Conservation (phyloP, 2,329 filamentous ascomycete genomes). For the Aschersonia sp. region DNA sequence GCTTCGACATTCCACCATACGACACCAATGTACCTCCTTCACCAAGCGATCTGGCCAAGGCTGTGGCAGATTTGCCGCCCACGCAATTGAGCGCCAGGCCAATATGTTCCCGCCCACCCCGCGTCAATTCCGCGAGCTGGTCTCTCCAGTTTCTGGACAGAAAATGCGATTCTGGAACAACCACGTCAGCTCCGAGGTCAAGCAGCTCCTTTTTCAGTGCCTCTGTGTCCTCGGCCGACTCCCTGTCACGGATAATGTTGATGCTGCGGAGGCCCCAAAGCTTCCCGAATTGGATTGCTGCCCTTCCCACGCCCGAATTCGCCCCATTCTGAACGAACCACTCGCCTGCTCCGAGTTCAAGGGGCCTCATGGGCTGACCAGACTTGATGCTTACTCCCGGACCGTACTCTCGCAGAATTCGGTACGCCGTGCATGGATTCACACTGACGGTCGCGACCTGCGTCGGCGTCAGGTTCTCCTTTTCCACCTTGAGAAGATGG, state of each 20-base stretch:
- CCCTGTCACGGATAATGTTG: conserved; percentile 70
- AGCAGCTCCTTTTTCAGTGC: conserved; percentile 36
- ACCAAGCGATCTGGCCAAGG: conserved; percentile 61
- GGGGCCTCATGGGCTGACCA: conserved; percentile 28
- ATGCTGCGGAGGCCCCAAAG: conserved; percentile 85
- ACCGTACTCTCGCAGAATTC: conserved; percentile 76
- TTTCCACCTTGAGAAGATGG: conserved; percentile 55
- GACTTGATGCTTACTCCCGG: conserved; percentile 28
- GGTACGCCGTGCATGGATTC: conserved; percentile 89
- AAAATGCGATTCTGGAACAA: conserved; percentile 42
- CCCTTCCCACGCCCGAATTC: conserved; percentile 82
- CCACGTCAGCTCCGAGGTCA: conserved; percentile 40
- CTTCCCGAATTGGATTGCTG: conserved; percentile 74
- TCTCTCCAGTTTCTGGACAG: conserved; percentile 45
- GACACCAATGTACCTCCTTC: conserved; percentile 67
- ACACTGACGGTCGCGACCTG: conserved; percentile 83
- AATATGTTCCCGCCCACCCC: conserved; percentile 56
- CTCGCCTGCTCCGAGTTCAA: conserved; percentile 42
- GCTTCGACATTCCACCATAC: conserved; percentile 88
- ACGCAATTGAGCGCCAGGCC: conserved; percentile 85
- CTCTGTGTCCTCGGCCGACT: conserved; percentile 48
- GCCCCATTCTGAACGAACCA: conserved; percentile 98
- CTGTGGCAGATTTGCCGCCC: conserved; percentile 70
- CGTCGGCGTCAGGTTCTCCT: conserved; percentile 52
- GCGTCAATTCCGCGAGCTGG: conserved; percentile 49